Conservation (phyloP, 495 filamentous ascomycete genomes). For the Penicillium nucicola region DNA sequence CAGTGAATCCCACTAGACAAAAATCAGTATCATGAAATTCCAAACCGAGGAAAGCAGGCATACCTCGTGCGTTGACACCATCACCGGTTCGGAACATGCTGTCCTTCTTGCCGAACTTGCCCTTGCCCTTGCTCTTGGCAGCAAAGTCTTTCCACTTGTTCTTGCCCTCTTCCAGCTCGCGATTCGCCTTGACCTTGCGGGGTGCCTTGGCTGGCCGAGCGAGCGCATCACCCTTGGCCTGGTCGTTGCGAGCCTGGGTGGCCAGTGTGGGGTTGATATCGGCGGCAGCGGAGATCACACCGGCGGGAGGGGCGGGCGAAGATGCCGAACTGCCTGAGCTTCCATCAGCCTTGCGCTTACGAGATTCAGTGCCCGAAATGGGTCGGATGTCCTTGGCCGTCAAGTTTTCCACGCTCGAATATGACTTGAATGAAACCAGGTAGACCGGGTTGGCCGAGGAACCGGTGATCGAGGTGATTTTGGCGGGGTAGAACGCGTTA, state of each 20-base stretch:
- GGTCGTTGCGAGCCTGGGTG: constrained; percentile 64
- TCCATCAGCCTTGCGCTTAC: constrained; percentile 90
- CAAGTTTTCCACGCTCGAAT: constrained; percentile 78
- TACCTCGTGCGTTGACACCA: constrained; percentile 81
- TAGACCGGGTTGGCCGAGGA: constrained; percentile 85
- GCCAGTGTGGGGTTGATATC: constrained; percentile 79
- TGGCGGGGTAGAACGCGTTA: constrained; percentile 85
- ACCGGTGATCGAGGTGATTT: constrained; percentile 90
- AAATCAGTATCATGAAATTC: constrained; percentile 2
- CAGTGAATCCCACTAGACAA: constrained; percentile 82
- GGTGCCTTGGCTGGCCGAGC: constrained; percentile 61
- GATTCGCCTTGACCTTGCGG: constrained; percentile 85
- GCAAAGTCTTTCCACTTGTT: constrained; percentile 93
- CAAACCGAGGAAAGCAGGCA: constrained; percentile 3
- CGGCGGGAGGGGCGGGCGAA: constrained; percentile 46
- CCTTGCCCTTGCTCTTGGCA: constrained; percentile 75
- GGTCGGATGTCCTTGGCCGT: constrained; percentile 82
- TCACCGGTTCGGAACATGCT: constrained; percentile 96
- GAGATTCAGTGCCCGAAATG: constrained; percentile 58
- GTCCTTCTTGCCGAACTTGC: constrained; percentile 82
- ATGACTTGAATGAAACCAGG: constrained; percentile 88
- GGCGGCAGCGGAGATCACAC: constrained; percentile 85
- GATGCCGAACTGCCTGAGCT: constrained; percentile 53
- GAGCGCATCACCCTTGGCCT: constrained; percentile 66
- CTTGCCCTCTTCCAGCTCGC: constrained; percentile 85